phyloP scores from a whole-genome alignment of 2,329 filamentous ascomycete genomes.

The Ophiostoma triangulosporum region DNA sequence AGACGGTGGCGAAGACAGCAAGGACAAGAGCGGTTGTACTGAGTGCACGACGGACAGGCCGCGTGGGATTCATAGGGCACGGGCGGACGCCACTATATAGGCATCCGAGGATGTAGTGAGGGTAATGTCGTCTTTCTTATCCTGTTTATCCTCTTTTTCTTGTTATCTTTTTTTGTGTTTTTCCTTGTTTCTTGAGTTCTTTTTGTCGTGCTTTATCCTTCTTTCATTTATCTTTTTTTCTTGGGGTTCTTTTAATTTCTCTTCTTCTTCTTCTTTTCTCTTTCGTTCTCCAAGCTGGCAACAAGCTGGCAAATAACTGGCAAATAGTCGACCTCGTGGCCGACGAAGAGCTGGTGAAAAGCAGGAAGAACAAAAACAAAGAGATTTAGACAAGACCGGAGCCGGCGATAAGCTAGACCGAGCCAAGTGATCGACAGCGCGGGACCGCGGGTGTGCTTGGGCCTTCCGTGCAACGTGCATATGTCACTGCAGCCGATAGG shows the following conservation, averaged over 20 bases:
- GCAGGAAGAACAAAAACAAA: neutral
- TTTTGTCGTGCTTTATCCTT: neutral
- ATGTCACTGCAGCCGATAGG: neutral
- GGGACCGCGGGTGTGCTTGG: neutral
- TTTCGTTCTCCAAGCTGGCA: neutral
- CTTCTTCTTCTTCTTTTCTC: neutral
- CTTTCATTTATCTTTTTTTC: neutral
- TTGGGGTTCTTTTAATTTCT: neutral
- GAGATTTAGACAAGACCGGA: neutral
- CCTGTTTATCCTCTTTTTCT: too few species aligned
- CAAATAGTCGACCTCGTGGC: neutral
- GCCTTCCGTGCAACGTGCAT: neutral
- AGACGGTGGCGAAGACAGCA: slow-evolving; percentile 5
- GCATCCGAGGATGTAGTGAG: too few species aligned
- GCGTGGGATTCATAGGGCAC: too few species aligned
- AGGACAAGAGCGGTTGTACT: neutral
- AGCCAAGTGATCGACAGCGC: neutral
- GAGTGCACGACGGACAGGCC: neutral
- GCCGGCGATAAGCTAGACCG: too few species aligned
- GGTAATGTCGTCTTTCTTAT: too few species aligned
- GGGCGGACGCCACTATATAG: too few species aligned
- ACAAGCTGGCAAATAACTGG: neutral
- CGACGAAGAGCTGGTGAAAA: neutral
- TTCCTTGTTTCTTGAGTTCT: neutral
- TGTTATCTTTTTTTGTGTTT: too few species aligned